A percentile compares a stretch with the other conserved stretches of the same genome.
Evolutionary conservation across 1,139 yeast genomes (phyloP).

Genomic region (Yamadazyma aaseri): DNA sequence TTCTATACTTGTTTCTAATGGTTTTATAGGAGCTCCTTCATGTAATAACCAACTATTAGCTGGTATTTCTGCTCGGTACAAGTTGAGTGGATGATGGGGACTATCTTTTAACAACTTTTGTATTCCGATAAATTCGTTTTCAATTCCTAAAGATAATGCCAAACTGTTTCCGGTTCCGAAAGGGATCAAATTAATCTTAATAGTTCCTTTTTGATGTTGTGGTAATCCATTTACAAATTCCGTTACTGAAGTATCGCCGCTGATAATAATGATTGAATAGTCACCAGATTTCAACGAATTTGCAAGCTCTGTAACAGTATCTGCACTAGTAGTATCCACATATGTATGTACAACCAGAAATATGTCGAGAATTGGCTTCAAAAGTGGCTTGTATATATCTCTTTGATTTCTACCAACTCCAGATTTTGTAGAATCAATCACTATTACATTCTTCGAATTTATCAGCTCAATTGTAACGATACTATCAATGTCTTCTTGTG

Average conservation of each 20-base stretch:
- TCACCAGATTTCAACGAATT: constrained; percentile 18
- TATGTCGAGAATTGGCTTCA: constrained; percentile 45
- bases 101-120: constrained; percentile 36
- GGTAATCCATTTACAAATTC: constrained; percentile 66
- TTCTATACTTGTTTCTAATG: constrained; percentile 22
- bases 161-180: constrained; percentile 88
- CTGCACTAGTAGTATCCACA: constrained; percentile 34
- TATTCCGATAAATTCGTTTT: constrained; percentile 37
- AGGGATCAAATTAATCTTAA: constrained; percentile 57
- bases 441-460: constrained; percentile 8
- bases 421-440: constrained; percentile 56
- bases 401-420: constrained; percentile 50
- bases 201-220: constrained; percentile 7
- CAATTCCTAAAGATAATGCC: constrained; percentile 57
- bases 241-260: constrained; percentile 84
- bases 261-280: constrained; percentile 57
- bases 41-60: constrained; percentile 31
- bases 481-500: background rate
- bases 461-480: constrained; percentile 1
- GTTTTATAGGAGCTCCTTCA: constrained; percentile 19
- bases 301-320: constrained; percentile 37
- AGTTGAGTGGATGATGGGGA: constrained; percentile 42
- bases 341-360: constrained; percentile 38
- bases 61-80: constrained; percentile 58
- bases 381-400: constrained; percentile 40